A percentile compares a stretch with the other conserved stretches of the same genome.
phyloP scores from a whole-genome alignment of 2,329 filamentous ascomycete species.

The Alternaria tenuissima region DNA sequence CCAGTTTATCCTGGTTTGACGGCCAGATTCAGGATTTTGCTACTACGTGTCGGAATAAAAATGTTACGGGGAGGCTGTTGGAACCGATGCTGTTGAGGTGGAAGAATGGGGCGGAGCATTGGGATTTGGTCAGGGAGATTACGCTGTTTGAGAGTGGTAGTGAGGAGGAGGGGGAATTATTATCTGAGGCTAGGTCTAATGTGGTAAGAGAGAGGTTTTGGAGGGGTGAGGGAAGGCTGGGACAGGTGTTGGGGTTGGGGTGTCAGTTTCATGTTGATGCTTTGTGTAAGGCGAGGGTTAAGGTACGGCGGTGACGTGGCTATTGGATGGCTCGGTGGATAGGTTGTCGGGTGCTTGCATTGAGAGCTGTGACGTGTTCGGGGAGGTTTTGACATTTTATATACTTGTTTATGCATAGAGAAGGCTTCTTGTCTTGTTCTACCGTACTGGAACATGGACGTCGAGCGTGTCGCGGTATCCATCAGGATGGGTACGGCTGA shows the following conservation, averaged over 20 bases:
- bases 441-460: too few relatives aligned
- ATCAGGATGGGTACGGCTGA: too few relatives aligned
- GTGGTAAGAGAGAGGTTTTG: constrained; percentile 7
- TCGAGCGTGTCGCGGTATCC: too few relatives aligned
- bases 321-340: too few relatives aligned
- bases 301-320: too few relatives aligned
- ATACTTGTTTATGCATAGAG: too few relatives aligned
- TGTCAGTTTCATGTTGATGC: constrained; percentile 35
- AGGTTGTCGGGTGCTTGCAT: too few relatives aligned
- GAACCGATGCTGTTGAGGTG: constrained; percentile 35
- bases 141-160: constrained; percentile 12
- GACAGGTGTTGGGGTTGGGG: constrained; percentile 33
- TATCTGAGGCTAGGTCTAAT: not conserved
- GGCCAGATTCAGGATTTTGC: constrained; percentile 33
- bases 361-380: too few relatives aligned
- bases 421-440: too few relatives aligned
- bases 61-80: constrained; percentile 26
- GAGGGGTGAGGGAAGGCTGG: constrained; percentile 25
- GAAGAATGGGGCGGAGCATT: constrained; percentile 28
- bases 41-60: constrained; percentile 37
- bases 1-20: constrained; percentile 33
- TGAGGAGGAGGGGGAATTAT: too few relatives aligned
- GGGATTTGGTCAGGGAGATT: constrained; percentile 34
- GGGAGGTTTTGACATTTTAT: too few relatives aligned
- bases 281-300: not conserved